Evolutionary conservation across 75 land plant genomes (phyloP).

Genomic region (Larix kaempferi): DNA sequence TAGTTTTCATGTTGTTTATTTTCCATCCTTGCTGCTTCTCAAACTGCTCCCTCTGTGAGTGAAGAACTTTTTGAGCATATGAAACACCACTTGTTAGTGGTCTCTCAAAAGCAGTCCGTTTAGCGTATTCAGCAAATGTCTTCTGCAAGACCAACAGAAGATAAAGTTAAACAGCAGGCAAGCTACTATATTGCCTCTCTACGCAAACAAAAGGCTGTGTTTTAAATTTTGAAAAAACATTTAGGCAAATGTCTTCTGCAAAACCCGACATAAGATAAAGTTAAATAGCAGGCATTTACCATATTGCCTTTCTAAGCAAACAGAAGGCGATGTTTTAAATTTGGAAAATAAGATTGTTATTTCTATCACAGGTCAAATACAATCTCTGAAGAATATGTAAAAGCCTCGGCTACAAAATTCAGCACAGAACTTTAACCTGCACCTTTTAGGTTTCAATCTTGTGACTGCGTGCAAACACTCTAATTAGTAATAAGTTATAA

Average conservation of each 20-base stretch:
- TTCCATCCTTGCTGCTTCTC: slow-evolving; percentile 84
- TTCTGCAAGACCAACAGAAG: slow-evolving; percentile 38
- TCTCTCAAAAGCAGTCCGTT: slow-evolving; percentile 87
- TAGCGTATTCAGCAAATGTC: slow-evolving; percentile 88
- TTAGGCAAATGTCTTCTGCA: slow-evolving; percentile 79
- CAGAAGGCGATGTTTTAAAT: background rate
- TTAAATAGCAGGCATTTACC: background rate
- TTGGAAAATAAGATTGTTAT: slow-evolving; percentile 19
- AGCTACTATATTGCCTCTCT: background rate
- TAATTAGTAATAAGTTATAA: too few relatives aligned
- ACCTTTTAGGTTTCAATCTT: background rate
- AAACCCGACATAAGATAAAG: background rate
- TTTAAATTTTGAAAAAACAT: background rate
- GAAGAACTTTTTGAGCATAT: slow-evolving; percentile 85
- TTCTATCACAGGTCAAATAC: background rate
- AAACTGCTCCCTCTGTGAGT: slow-evolving; percentile 67
- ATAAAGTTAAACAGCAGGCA: background rate
- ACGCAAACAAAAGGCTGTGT: background rate
- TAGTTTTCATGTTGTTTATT: slow-evolving; percentile 65
- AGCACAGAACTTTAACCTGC: background rate
- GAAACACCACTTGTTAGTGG: slow-evolving; percentile 95
- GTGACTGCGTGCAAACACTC: background rate
- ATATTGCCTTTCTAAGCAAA: background rate
- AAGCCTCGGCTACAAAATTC: background rate
- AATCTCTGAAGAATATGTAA: background rate